These are phyloP conservation scores for Epichloe amarillans DNA, from an alignment of 2,329 filamentous ascomycete genomes.

Conservation along the genomic window DNA sequence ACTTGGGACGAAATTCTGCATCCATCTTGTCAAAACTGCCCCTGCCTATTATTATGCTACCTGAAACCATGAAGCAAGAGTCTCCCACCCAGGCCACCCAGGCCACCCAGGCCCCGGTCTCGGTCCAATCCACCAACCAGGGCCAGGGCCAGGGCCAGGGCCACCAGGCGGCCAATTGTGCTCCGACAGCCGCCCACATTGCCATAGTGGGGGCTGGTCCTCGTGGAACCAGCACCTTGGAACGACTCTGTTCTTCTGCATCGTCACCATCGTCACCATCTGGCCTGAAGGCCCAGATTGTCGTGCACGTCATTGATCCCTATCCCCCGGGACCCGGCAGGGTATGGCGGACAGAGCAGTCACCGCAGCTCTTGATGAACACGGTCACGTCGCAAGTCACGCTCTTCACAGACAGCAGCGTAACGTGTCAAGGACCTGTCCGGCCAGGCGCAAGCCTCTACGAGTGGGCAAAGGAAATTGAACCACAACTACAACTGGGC, in stretches of 20 bases:
- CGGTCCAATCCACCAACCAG: too few species aligned
- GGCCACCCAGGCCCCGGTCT: background rate
- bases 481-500: conserved; percentile 1
- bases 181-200: background rate
- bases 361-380: conserved; percentile 5
- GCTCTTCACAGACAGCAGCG: conserved; percentile 4
- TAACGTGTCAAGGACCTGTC: conserved; percentile 3
- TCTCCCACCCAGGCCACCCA: background rate
- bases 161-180: background rate
- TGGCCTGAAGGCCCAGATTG: background rate
- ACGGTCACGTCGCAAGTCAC: conserved; percentile 5
- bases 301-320: conserved; percentile 3
- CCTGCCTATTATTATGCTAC: too few species aligned
- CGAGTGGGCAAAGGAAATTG: conserved; percentile 1
- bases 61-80: background rate
- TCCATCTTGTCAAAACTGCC: too few species aligned
- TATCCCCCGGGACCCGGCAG: conserved; percentile 1
- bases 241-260: conserved; percentile 4
- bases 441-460: conserved; percentile 4
- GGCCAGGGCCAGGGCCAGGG: too few species aligned
- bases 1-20: too few species aligned
- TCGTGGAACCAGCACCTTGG: conserved; percentile 4
- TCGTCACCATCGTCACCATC: background rate
- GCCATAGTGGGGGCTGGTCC: conserved; percentile 5
- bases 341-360: conserved; percentile 5